Evolutionary conservation across 345 rosid genomes (phyloP).

Genomic region (Lagerstroemia speciosa): DNA sequence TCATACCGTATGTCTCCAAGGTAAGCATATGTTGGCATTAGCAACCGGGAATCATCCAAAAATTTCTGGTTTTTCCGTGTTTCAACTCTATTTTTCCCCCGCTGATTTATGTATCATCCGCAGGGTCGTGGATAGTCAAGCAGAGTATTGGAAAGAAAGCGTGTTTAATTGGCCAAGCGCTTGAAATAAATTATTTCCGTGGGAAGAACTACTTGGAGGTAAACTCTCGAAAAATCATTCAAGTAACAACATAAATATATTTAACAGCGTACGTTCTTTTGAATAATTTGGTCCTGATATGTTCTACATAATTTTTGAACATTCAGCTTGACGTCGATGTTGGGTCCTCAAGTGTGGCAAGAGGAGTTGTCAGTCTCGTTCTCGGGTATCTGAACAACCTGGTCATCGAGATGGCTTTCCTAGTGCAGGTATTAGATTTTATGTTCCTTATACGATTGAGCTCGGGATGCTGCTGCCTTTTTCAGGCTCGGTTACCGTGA

Average conservation of each 20-base stretch:
- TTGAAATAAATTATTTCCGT: conserved; percentile 48
- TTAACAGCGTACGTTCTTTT: background rate
- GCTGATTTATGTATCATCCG: background rate
- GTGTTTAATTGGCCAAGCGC: conserved; percentile 70
- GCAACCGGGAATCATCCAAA: background rate
- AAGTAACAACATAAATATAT: background rate
- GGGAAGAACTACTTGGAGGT: conserved; percentile 93
- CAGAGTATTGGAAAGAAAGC: conserved; percentile 93
- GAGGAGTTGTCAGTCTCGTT: conserved; percentile 73
- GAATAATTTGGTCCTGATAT: background rate
- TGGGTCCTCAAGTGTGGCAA: conserved; percentile 87
- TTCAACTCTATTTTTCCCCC: background rate
- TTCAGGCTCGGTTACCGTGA: too few relatives aligned
- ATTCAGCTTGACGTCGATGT: conserved; percentile 69
- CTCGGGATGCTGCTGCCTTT: too few relatives aligned
- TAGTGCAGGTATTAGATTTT: conserved; percentile 52
- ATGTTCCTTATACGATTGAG: background rate
- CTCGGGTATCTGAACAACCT: conserved; percentile 74
- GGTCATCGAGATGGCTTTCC: conserved; percentile 89
- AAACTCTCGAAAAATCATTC: background rate
- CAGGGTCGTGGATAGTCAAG: conserved; percentile 98
- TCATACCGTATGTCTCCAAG: conserved; percentile 87
- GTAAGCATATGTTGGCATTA: conserved; percentile 17
- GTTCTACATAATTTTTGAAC: background rate
- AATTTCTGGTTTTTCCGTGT: background rate